Conservation (phyloP, 148 eudicot genomes). For the Rhododendron ferrugineum region DNA sequence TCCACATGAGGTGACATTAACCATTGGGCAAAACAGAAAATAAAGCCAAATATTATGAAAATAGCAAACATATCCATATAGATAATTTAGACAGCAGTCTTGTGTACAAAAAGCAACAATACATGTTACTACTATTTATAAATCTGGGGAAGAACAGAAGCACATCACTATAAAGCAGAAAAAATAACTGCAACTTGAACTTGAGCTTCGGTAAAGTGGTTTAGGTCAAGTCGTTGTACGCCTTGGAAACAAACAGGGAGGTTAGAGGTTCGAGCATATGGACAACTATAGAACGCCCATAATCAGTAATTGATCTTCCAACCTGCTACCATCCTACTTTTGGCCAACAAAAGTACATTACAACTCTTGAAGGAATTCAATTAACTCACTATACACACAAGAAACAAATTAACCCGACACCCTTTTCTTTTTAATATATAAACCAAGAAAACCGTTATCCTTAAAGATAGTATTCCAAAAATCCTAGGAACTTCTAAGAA, state of each 20-base stretch:
- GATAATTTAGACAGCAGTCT: background rate
- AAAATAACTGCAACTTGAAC: background rate
- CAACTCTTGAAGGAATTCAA: background rate
- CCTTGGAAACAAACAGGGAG: background rate
- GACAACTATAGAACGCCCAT: background rate
- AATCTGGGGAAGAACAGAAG: background rate
- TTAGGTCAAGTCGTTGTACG: background rate
- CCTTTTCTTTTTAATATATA: background rate
- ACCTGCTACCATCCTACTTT: background rate
- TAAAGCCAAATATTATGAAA: background rate
- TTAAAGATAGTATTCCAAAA: background rate
- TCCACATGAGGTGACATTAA: conserved; percentile 18
- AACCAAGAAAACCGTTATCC: background rate
- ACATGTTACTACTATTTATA: background rate
- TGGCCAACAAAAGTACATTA: background rate
- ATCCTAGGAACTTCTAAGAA: background rate
- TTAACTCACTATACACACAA: background rate
- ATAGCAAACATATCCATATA: background rate
- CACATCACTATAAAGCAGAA: background rate
- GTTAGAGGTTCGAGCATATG: background rate
- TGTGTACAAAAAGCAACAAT: background rate
- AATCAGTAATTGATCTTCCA: background rate
- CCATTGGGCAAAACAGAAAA: background rate
- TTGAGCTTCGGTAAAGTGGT: background rate
- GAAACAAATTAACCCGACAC: background rate